A percentile compares a stretch with the other conserved stretches of the same genome.
These are phyloP conservation scores for Colletotrichum orbiculare DNA, from an alignment of 2,329 filamentous ascomycete species.

Conservation along the genomic window DNA sequence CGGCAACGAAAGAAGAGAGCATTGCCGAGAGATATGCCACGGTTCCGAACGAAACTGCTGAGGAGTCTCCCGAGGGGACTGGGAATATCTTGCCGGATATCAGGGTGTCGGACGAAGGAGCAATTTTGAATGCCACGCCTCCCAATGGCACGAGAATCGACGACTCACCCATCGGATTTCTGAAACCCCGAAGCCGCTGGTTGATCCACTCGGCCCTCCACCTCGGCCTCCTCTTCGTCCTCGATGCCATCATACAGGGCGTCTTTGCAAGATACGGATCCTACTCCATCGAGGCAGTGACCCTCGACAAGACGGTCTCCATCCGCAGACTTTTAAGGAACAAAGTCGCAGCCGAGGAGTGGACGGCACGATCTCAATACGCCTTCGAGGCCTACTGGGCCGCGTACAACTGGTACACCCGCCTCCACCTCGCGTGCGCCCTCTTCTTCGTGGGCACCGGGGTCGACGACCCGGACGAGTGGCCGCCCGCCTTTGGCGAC, in stretches of 20 bases:
- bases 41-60: no score
- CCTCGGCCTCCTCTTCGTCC: background rate
- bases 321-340: conserved; percentile 23
- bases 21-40: background rate
- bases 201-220: background rate
- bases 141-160: no score
- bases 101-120: no score
- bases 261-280: background rate
- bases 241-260: background rate
- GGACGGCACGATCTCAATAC: conserved; percentile 17
- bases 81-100: no score
- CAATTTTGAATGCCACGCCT: no score
- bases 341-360: background rate
- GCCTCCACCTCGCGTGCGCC: conserved; percentile 4
- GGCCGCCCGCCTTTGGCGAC: conserved; percentile 38
- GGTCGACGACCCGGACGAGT: conserved; percentile 37
- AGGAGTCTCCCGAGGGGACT: no score
- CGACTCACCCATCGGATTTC: no score
- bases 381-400: conserved; percentile 25
- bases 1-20: background rate
- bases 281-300: background rate
- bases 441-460: conserved; percentile 26
- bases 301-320: background rate
- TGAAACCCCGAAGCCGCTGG: background rate
- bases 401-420: conserved; percentile 32